Percentiles rank a stretch among this genome's conserved stretches.
phyloP scores from a whole-genome alignment of 345 rosid genomes.

The Aegle marmelos region DNA sequence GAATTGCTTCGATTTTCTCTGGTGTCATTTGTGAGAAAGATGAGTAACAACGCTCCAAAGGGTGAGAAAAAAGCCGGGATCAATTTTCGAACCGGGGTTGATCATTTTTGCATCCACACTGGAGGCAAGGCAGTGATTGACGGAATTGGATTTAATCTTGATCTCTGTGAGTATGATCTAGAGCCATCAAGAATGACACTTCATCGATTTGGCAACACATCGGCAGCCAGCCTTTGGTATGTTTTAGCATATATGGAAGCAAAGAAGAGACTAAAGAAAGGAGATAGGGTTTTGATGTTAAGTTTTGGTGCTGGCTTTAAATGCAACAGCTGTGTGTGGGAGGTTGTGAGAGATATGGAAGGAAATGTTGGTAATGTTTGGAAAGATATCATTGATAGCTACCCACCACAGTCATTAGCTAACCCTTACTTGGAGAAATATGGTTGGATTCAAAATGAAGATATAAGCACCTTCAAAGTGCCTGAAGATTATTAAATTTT shows the following conservation, averaged over 20 bases:
- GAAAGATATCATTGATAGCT: constrained; percentile 59
- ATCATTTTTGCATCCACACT: constrained; percentile 86
- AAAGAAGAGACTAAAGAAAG: constrained; percentile 69
- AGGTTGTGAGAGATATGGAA: constrained; percentile 55
- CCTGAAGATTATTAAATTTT: constrained; percentile 6
- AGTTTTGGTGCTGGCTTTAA: constrained; percentile 86
- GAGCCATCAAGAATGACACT: constrained; percentile 97
- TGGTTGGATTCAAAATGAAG: constrained; percentile 89
- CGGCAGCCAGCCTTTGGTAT: constrained; percentile 92
- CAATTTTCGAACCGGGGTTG: constrained; percentile 75
- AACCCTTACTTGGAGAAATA: constrained; percentile 81
- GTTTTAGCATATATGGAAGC: constrained; percentile 92
- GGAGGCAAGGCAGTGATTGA: constrained; percentile 97
- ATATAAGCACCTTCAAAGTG: constrained; percentile 53
- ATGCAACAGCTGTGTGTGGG: constrained; percentile 83
- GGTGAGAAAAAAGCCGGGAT: constrained; percentile 43
- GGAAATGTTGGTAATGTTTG: constrained; percentile 43
- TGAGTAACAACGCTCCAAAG: constrained; percentile 7
- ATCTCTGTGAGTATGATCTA: constrained; percentile 55
- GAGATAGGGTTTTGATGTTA: constrained; percentile 69
- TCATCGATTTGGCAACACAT: constrained; percentile 93
- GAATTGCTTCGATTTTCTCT: constrained; percentile 58
- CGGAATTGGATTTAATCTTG: constrained; percentile 68
- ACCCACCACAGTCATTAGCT: constrained; percentile 65
- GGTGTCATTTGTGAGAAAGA: constrained; percentile 32